Evolutionary conservation across 1,284 basidiomycete genomes (phyloP).

Genomic region (Sporisorium scitamineum): DNA sequence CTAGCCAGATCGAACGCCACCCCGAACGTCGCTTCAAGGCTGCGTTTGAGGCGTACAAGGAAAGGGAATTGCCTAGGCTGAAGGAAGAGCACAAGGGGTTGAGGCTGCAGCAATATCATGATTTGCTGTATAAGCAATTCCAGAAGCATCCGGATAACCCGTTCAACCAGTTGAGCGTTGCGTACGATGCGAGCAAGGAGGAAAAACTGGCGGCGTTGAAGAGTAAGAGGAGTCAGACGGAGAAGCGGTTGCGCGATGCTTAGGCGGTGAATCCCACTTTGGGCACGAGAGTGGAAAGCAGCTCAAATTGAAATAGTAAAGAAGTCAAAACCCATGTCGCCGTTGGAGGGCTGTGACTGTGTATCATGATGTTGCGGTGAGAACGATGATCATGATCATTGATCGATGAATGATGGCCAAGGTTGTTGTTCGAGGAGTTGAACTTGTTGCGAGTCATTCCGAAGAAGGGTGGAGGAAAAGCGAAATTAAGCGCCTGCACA

Average conservation of each 20-base stretch:
- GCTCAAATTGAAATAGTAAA: too few relatives aligned
- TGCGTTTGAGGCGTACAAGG: constrained; percentile 91
- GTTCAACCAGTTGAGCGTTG: constrained; percentile 74
- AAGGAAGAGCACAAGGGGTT: constrained; percentile 85
- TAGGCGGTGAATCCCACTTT: neutral
- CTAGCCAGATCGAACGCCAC: constrained; percentile 88
- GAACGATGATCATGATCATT: too few relatives aligned
- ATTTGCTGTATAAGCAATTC: constrained; percentile 63
- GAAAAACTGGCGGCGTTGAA: constrained; percentile 81
- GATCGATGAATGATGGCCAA: neutral
- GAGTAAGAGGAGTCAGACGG: constrained; percentile 67
- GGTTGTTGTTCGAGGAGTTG: neutral
- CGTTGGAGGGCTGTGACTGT: neutral
- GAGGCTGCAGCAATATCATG: constrained; percentile 84
- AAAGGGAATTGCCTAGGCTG: constrained; percentile 83
- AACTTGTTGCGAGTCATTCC: neutral
- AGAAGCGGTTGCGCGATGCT: constrained; percentile 54
- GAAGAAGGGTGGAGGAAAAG: neutral
- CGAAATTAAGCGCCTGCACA: neutral
- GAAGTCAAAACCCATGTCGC: too few relatives aligned
- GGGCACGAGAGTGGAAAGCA: neutral
- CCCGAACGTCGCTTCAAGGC: constrained; percentile 83
- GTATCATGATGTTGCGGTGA: neutral
- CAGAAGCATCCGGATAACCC: constrained; percentile 89
- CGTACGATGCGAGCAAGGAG: constrained; percentile 85